Conservation (phyloP, 2,329 filamentous ascomycete species). For the Fusarium haematococcum region DNA sequence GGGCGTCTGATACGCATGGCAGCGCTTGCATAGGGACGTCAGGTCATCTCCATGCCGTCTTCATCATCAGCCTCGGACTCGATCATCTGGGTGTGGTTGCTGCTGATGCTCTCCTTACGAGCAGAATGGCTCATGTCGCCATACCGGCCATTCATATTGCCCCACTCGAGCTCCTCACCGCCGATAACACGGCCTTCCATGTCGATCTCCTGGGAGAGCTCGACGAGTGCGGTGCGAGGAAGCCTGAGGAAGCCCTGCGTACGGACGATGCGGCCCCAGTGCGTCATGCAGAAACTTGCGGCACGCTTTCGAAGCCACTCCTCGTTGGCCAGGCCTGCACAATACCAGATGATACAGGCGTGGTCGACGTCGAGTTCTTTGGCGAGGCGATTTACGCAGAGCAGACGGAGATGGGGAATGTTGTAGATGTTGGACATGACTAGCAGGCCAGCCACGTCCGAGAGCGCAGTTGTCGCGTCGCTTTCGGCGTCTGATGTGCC, state of each 20-base stretch:
- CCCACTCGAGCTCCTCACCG: slow-evolving; percentile 81
- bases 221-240: slow-evolving; percentile 82
- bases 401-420: slow-evolving; percentile 89
- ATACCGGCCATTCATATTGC: slow-evolving; percentile 59
- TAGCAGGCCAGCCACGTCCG: slow-evolving; percentile 91
- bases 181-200: slow-evolving; percentile 91
- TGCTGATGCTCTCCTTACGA: slow-evolving; percentile 71
- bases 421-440: slow-evolving; percentile 99
- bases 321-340: slow-evolving; percentile 88
- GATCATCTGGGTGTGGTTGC: slow-evolving; percentile 67
- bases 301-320: slow-evolving; percentile 93
- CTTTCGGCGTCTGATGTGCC: slow-evolving; percentile 63
- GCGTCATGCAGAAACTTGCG: slow-evolving; percentile 87
- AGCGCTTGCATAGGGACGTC: slow-evolving; percentile 9
- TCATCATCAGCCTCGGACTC: slow-evolving; percentile 71
- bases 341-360: slow-evolving; percentile 96
- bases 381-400: slow-evolving; percentile 90
- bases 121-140: slow-evolving; percentile 53
- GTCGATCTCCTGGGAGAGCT: slow-evolving; percentile 93
- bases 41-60: slow-evolving; percentile 71
- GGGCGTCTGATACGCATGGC: not conserved
- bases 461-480: slow-evolving; percentile 80
- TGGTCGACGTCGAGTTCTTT: slow-evolving; percentile 95
- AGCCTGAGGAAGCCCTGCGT: slow-evolving; percentile 88
- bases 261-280: slow-evolving; percentile 95